A percentile compares a stretch with the other conserved stretches of the same genome.
Conservation (phyloP, 768 basidiomycete species). For the Termitomyces sp. region DNA sequence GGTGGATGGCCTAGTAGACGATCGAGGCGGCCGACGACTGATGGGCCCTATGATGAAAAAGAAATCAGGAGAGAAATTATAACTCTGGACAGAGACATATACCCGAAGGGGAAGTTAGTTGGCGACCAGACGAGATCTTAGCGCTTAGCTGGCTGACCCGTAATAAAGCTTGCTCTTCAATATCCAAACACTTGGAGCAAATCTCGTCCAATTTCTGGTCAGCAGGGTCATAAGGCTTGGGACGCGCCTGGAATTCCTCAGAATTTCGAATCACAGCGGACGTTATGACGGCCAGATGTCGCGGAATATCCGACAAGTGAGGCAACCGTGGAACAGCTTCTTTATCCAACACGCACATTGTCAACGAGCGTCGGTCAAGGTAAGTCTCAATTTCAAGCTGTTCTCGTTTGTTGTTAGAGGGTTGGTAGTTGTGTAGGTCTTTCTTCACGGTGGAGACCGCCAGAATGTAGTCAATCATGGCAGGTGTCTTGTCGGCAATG, state of each 20-base stretch:
- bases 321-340: constrained; percentile 73
- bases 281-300: constrained; percentile 70
- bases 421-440: constrained; percentile 23
- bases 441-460: constrained; percentile 57
- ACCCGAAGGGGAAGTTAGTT: constrained; percentile 6
- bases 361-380: constrained; percentile 50
- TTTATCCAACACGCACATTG: constrained; percentile 51
- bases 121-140: constrained; percentile 25
- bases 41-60: constrained; percentile 3
- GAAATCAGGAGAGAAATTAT: not conserved
- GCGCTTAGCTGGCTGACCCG: constrained; percentile 60
- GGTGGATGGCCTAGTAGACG: constrained; percentile 40
- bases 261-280: constrained; percentile 71
- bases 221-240: constrained; percentile 24
- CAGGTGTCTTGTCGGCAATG: constrained; percentile 51
- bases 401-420: constrained; percentile 38
- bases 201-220: constrained; percentile 48
- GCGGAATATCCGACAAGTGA: constrained; percentile 70
- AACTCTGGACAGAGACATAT: not conserved
- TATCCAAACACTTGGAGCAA: constrained; percentile 54
- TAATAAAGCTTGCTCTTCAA: constrained; percentile 64
- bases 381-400: constrained; percentile 48
- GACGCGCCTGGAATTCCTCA: constrained; percentile 30
- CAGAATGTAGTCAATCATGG: constrained; percentile 77
- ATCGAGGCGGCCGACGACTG: constrained; percentile 16